These are phyloP conservation scores for Ceratocystiopsis sp. DNA, from an alignment of 2,329 filamentous ascomycete genomes.

Conservation along the genomic window DNA sequence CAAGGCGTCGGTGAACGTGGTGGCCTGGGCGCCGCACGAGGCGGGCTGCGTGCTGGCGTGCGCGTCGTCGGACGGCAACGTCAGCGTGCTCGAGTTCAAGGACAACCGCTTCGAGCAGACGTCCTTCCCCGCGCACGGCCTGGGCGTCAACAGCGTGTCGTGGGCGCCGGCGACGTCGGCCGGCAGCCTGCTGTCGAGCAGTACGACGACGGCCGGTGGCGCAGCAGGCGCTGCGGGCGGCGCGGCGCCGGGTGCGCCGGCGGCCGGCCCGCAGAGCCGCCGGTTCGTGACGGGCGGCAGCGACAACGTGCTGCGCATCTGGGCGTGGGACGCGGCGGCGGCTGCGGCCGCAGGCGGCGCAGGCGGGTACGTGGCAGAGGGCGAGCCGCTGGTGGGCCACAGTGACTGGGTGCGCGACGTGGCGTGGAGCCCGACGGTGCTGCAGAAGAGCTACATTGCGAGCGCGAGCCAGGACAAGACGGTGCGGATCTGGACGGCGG, in stretches of 20 bases:
- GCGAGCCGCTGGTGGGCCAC: conserved; percentile 58
- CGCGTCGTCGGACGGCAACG: conserved; percentile 83
- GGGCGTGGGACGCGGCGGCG: conserved; percentile 56
- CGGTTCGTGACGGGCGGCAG: conserved; percentile 90
- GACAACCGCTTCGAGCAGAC: conserved; percentile 71
- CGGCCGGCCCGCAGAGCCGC: conserved; percentile 37
- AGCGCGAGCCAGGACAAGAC: conserved; percentile 93
- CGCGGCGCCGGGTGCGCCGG: conserved; percentile 21
- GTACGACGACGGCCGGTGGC: conserved; percentile 23
- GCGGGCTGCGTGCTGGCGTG: conserved; percentile 87
- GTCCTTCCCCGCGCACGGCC: conserved; percentile 79
- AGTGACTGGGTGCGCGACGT: conserved; percentile 96
- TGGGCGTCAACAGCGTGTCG: conserved; percentile 88
- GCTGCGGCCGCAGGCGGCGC: conserved; percentile 18
- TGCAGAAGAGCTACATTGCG: conserved; percentile 93
- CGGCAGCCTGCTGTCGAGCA: conserved; percentile 67
- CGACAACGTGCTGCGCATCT: conserved; percentile 87
- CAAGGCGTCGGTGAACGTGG: conserved; percentile 91
- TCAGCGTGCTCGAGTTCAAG: conserved; percentile 90
- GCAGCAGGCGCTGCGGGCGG: no score
- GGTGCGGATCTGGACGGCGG: conserved; percentile 88
- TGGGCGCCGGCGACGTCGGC: conserved; percentile 82
- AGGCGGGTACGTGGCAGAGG: conserved; percentile 37
- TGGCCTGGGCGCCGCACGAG: conserved; percentile 95
- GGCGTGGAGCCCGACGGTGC: conserved; percentile 86